These are phyloP conservation scores for Leccinum longicurvipes DNA, from an alignment of 768 basidiomycete species.

Conservation along the genomic window DNA sequence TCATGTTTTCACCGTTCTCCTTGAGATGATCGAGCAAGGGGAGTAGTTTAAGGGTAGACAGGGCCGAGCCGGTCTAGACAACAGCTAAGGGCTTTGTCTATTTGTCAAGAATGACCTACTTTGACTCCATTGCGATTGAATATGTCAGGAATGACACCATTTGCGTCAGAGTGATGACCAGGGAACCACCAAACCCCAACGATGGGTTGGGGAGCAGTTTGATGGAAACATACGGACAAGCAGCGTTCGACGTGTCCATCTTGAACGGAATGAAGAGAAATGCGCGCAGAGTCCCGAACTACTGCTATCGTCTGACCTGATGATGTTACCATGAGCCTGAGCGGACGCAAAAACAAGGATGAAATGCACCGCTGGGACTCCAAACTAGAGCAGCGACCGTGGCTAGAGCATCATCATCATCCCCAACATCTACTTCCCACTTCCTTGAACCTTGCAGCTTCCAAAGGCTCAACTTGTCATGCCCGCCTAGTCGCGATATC, in stretches of 20 bases:
- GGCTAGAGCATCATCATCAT: conserved; percentile 39
- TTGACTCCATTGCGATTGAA: conserved; percentile 64
- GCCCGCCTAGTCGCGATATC: conserved; percentile 61
- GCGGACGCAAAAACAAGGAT: not conserved
- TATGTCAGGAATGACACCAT: conserved; percentile 64
- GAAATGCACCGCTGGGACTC: conserved; percentile 73
- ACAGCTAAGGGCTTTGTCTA: conserved; percentile 4
- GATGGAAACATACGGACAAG: conserved; percentile 35
- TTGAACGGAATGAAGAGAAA: conserved; percentile 76
- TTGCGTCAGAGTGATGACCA: conserved; percentile 40
- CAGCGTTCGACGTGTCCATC: conserved; percentile 59
- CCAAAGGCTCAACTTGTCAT: conserved; percentile 74
- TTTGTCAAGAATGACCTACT: conserved; percentile 38
- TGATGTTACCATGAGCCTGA: conserved; percentile 4
- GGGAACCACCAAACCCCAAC: conserved; percentile 74
- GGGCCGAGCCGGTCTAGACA: conserved; percentile 70
- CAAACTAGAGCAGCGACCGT: conserved; percentile 63
- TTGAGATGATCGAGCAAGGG: conserved; percentile 70
- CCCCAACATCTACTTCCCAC: conserved; percentile 76
- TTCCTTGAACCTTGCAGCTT: conserved; percentile 75
- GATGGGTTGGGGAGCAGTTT: conserved; percentile 29
- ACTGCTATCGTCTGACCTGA: conserved; percentile 70
- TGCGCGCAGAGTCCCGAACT: conserved; percentile 61
- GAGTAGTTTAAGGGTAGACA: conserved; percentile 62
- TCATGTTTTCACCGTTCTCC: conserved; percentile 63